Conservation (phyloP, 176 grass and related monocot genomes). For the Areca catechu region DNA sequence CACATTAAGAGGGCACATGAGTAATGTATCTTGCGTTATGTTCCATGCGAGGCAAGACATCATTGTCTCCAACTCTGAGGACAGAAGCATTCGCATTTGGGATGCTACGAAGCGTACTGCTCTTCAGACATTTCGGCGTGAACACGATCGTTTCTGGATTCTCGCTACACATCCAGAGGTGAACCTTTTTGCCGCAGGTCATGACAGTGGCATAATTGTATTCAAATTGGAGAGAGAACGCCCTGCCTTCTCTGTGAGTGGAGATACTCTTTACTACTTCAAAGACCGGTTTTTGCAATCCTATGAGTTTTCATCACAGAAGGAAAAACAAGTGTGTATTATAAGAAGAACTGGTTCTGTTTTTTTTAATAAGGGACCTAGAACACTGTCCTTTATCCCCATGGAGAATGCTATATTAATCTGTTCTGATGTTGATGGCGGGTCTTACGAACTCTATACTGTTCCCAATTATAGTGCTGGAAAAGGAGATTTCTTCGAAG, state of each 20-base stretch:
- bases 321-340: conserved; percentile 59
- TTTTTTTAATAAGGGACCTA: conserved; percentile 70
- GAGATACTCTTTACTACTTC: conserved; percentile 66
- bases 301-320: conserved; percentile 58
- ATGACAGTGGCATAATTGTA: conserved; percentile 92
- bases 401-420: conserved; percentile 87
- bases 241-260: conserved; percentile 60
- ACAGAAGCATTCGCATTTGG: conserved; percentile 90
- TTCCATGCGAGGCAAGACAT: conserved; percentile 87
- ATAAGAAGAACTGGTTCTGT: conserved; percentile 65
- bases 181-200: conserved; percentile 91
- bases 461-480: conserved; percentile 67
- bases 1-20: conserved; percentile 89
- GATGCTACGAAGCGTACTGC: conserved; percentile 85
- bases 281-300: conserved; percentile 74
- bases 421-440: conserved; percentile 79
- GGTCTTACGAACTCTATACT: conserved; percentile 78
- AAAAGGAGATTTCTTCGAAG: conserved; percentile 60
- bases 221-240: conserved; percentile 89
- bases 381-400: conserved; percentile 64
- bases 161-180: conserved; percentile 83
- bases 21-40: conserved; percentile 85
- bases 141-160: conserved; percentile 94
- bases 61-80: conserved; percentile 93
- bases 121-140: conserved; percentile 71